Percentiles rank a stretch among this genome's conserved stretches.
Evolutionary conservation across 1,284 basidiomycete genomes (phyloP).

Genomic region (Ustilago loliicola): DNA sequence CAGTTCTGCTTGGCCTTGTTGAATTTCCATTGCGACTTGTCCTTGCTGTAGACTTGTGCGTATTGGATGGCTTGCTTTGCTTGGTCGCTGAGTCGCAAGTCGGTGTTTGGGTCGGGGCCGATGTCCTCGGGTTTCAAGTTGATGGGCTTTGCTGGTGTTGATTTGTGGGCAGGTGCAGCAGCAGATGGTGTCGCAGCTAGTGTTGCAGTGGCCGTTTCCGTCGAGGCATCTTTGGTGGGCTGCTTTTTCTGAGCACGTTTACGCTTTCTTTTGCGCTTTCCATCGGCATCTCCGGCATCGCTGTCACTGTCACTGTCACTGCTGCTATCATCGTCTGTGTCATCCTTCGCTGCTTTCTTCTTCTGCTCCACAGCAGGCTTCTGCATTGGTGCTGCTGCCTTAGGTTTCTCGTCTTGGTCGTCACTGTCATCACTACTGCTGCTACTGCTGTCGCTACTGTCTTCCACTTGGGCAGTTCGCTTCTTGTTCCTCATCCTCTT

Average conservation of each 20-base stretch:
- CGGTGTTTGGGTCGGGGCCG: constrained; percentile 43
- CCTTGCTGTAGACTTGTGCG: constrained; percentile 41
- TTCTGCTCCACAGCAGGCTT: background rate
- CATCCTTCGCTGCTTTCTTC: background rate
- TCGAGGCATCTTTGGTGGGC: background rate
- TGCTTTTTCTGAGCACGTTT: constrained; percentile 42
- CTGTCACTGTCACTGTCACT: constrained; percentile 20
- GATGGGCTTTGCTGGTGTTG: constrained; percentile 12
- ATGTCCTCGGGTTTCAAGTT: constrained; percentile 17
- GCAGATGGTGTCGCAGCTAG: background rate
- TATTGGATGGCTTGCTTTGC: constrained; percentile 54
- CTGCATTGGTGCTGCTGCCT: constrained; percentile 8
- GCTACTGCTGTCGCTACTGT: constrained; percentile 28
- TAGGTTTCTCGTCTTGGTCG: constrained; percentile 23
- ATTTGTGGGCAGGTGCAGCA: background rate
- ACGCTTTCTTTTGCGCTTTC: constrained; percentile 50
- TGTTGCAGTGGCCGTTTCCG: background rate
- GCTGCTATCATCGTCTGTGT: constrained; percentile 8
- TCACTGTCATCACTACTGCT: constrained; percentile 30
- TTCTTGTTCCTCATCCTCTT: constrained; percentile 48
- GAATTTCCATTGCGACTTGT: constrained; percentile 55
- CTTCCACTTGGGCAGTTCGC: constrained; percentile 40
- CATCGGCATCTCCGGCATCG: constrained; percentile 24
- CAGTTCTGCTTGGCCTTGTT: constrained; percentile 58
- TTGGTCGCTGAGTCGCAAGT: constrained; percentile 46